Percentiles rank a stretch among this genome's conserved stretches.
phyloP scores from a whole-genome alignment of 768 basidiomycete species.

The Megacollybia marginata region DNA sequence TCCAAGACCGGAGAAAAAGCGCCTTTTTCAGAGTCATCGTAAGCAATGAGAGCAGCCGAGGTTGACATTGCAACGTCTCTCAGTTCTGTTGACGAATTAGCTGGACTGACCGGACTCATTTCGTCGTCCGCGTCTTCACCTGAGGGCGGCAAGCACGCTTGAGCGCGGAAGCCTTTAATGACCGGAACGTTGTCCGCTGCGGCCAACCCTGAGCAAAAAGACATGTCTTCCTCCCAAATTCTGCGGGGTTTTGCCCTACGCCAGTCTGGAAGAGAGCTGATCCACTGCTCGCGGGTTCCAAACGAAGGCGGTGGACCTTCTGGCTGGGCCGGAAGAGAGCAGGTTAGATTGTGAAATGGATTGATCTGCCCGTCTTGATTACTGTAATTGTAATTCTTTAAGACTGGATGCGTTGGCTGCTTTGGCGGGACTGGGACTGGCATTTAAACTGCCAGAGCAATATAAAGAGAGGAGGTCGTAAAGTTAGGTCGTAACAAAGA shows the following conservation, averaged over 20 bases:
- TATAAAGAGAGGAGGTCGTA: conserved; percentile 51
- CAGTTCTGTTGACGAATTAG: conserved; percentile 3
- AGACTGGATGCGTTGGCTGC: conserved; percentile 54
- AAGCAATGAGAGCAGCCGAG: conserved; percentile 14
- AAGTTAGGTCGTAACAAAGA: conserved; percentile 56
- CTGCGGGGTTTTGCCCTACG: conserved; percentile 60
- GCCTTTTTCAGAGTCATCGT: conserved; percentile 29
- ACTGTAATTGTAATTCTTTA: conserved; percentile 48
- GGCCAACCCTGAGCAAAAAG: conserved; percentile 52
- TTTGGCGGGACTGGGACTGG: conserved; percentile 76
- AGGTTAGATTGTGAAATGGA: conserved; percentile 46
- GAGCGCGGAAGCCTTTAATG: conserved; percentile 81
- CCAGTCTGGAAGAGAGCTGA: conserved; percentile 64
- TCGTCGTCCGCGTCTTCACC: conserved; percentile 36
- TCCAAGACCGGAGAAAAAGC: conserved; percentile 60
- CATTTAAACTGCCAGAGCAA: conserved; percentile 56
- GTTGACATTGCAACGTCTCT: conserved; percentile 7
- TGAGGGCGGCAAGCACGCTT: conserved; percentile 78
- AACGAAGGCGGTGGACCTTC: conserved; percentile 57
- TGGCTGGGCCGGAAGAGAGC: conserved; percentile 53
- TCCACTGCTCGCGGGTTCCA: conserved; percentile 67
- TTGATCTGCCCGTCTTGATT: conserved; percentile 33
- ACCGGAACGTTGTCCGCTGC: conserved; percentile 69
- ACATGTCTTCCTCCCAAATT: conserved; percentile 53
- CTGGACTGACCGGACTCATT: conserved; percentile 31